A percentile compares a stretch with the other conserved stretches of the same genome.
Evolutionary conservation across 116 monocot genomes (phyloP).

Genomic region (Cymodocea nodosa): DNA sequence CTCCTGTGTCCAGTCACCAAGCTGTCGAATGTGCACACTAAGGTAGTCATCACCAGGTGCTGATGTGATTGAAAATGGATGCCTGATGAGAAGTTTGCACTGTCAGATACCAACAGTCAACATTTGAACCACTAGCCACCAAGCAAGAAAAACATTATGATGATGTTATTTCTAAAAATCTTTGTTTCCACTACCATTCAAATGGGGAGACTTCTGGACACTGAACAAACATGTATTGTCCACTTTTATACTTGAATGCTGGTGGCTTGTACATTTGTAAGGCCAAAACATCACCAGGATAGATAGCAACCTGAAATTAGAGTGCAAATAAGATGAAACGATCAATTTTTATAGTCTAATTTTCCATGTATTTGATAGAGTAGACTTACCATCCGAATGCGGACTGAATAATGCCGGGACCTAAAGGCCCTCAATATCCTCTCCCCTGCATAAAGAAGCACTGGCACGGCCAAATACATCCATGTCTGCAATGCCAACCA

Average conservation of each 20-base stretch:
- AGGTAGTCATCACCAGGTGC: slow-evolving; percentile 37
- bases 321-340: not conserved
- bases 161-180: no score
- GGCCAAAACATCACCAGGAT: slow-evolving; percentile 85
- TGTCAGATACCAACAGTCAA: not conserved
- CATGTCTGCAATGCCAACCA: slow-evolving; percentile 40
- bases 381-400: slow-evolving; percentile 58
- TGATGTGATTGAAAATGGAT: slow-evolving; percentile 61
- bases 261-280: slow-evolving; percentile 84
- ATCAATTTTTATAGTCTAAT: not conserved
- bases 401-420: slow-evolving; percentile 59
- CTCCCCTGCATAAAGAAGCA: slow-evolving; percentile 64
- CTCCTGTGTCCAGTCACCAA: slow-evolving; percentile 88
- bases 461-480: slow-evolving; percentile 71
- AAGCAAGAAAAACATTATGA: no score
- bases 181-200: slow-evolving; percentile 48
- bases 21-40: slow-evolving; percentile 74
- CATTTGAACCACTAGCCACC: not conserved
- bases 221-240: slow-evolving; percentile 92
- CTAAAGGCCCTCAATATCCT: slow-evolving; percentile 56
- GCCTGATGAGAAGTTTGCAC: slow-evolving; percentile 29
- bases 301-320: slow-evolving; percentile 66
- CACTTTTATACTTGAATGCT: slow-evolving; percentile 76
- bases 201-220: slow-evolving; percentile 83
- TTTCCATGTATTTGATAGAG: not conserved